Evolutionary conservation across 2,329 filamentous ascomycete genomes (phyloP).

Genomic region (Acephala macrosclerotiorum): DNA sequence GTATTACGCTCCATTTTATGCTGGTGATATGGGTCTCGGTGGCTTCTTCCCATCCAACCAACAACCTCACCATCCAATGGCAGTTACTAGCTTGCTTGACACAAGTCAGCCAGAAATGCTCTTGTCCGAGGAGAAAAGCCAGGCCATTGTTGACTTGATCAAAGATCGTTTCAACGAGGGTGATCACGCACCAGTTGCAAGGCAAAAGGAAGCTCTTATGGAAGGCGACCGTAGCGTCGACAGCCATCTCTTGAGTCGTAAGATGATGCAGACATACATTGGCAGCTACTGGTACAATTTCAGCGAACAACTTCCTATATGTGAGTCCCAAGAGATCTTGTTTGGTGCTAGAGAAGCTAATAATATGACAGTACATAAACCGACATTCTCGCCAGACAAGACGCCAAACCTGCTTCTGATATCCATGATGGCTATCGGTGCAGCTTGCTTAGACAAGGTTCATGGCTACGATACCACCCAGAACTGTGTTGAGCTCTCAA

Average conservation of each 20-base stretch:
- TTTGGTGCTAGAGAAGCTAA: slow-evolving; percentile 27
- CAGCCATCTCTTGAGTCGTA: slow-evolving; percentile 76
- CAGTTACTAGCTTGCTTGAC: slow-evolving; percentile 84
- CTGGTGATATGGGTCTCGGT: slow-evolving; percentile 56
- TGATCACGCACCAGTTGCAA: slow-evolving; percentile 75
- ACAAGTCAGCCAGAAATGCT: slow-evolving; percentile 80
- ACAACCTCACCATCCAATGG: slow-evolving; percentile 80
- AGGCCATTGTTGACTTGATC: slow-evolving; percentile 84
- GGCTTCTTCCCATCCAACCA: slow-evolving; percentile 62
- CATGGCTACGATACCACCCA: slow-evolving; percentile 78
- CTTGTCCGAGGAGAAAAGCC: slow-evolving; percentile 86
- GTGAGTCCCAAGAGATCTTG: slow-evolving; percentile 32
- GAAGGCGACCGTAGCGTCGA: slow-evolving; percentile 77
- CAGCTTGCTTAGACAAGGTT: slow-evolving; percentile 84
- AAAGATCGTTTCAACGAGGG: slow-evolving; percentile 82
- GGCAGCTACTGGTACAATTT: slow-evolving; percentile 95
- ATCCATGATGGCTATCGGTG: slow-evolving; percentile 91
- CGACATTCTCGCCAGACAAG: slow-evolving; percentile 88
- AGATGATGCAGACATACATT: slow-evolving; percentile 97
- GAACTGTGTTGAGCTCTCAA: slow-evolving; percentile 82
- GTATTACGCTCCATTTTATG: slow-evolving; percentile 58
- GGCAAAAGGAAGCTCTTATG: slow-evolving; percentile 78
- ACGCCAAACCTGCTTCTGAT: slow-evolving; percentile 86
- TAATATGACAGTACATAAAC: slow-evolving; percentile 71
- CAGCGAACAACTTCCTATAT: slow-evolving; percentile 90